Base-by-base conservation (phyloP, 768 basidiomycete genomes). In the Dictyophora rubrovolvata region DNA sequence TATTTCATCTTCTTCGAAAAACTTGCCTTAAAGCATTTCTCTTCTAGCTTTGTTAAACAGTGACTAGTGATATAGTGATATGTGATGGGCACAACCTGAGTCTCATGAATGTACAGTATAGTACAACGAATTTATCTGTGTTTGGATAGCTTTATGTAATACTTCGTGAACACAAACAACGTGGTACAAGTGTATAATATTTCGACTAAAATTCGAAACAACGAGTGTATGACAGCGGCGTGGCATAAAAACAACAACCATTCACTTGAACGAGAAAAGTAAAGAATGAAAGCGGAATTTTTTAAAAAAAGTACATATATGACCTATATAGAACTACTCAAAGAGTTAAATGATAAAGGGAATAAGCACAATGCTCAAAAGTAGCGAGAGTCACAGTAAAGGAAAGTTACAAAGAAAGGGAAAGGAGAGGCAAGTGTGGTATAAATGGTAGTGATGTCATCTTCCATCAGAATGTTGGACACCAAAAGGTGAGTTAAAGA, bases 401-500 rank as follows among this genome's bases (percentile, higher is more conserved):
- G 42, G n/a, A 42, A 12, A 4, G 42, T 42, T 42, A 42, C 4
- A 42, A 42, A 42, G 14, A 42, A n/a, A 42, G 14, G 36, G 36
- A 37, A 37, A 37, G 14, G 28, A 28, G 28, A 28, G 28, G 28
- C 28, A 28, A n/a, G 28, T 3, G 28, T 28, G 28, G n/a, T n/a
- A 12, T 42, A 42, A 12, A 42, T 5, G 5, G n/a, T 42, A 42
- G n/a, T 14, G 42, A 42, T 12, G 11, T 2, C 42, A 42, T 42
- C 42, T 4, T 42, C 42, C 14, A 42, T n/a, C 11, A 4, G 2
- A 4, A 28, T 7, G 28, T 7, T 42, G 42, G 42, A 14, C n/a
- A 42, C 36, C 22, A 59, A 42, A 2, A 47, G 49, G 23, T 35
- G n/a, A 14, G 11, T 58, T 53, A 59, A 36, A 59, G 84, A 66